phyloP scores from a whole-genome alignment of 1,139 yeast genomes.

The Kurtzmaniella quercitrusa region DNA sequence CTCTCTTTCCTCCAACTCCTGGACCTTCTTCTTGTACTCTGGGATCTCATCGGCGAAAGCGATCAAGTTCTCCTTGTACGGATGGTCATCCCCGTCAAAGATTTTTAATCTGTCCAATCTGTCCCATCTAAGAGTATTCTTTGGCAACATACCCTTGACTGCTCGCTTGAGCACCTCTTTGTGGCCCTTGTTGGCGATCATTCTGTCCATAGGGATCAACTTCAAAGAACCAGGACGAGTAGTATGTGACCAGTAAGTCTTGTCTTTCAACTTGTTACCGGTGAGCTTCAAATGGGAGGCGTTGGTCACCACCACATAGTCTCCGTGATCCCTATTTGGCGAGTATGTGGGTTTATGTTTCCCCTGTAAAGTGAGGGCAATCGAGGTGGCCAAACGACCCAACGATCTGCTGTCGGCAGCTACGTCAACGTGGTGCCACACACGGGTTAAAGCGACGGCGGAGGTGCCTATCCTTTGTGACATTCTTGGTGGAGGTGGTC shows the following conservation, averaged over 20 bases:
- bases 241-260: slow-evolving; percentile 88
- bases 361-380: slow-evolving; percentile 86
- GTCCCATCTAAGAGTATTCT: slow-evolving; percentile 73
- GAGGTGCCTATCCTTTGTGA: slow-evolving; percentile 59
- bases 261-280: slow-evolving; percentile 79
- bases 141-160: slow-evolving; percentile 94
- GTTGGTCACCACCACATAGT: slow-evolving; percentile 93
- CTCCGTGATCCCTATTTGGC: slow-evolving; percentile 79
- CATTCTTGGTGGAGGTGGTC: slow-evolving; percentile 22
- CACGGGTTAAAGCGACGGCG: slow-evolving; percentile 73
- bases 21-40: slow-evolving; percentile 40
- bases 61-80: slow-evolving; percentile 74
- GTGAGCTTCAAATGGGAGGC: slow-evolving; percentile 76
- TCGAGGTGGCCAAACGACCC: slow-evolving; percentile 87
- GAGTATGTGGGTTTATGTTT: slow-evolving; percentile 92
- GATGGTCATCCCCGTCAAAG: slow-evolving; percentile 85
- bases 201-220: slow-evolving; percentile 74
- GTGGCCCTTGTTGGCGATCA: slow-evolving; percentile 77
- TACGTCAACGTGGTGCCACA: slow-evolving; percentile 95
- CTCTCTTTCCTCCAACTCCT: slow-evolving; percentile 37
- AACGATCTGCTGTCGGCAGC: slow-evolving; percentile 80
- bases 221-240: slow-evolving; percentile 87
- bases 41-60: slow-evolving; percentile 83
- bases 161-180: slow-evolving; percentile 80
- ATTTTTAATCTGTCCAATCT: slow-evolving; percentile 83